phyloP scores from a whole-genome alignment of 768 basidiomycete genomes.

The Collybiopsis confluens region DNA sequence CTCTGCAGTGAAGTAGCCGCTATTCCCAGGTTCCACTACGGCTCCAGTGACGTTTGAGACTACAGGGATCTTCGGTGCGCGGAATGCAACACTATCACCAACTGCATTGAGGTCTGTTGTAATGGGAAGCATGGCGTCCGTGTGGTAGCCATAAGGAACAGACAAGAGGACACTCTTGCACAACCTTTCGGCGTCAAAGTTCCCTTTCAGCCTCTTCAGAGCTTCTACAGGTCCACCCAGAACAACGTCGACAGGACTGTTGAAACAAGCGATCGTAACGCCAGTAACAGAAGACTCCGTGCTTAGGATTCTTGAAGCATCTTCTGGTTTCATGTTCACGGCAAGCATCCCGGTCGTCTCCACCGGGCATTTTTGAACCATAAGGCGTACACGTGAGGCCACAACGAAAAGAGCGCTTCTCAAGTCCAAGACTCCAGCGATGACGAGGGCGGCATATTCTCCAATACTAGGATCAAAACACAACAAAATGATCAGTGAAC shows the following conservation, averaged over 20 bases:
- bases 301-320: constrained; percentile 30
- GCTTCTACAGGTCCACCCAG: constrained; percentile 50
- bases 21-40: constrained; percentile 50
- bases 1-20: constrained; percentile 36
- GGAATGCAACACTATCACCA: constrained; percentile 31
- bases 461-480: constrained; percentile 51
- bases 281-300: constrained; percentile 28
- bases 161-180: constrained; percentile 41
- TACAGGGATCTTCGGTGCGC: constrained; percentile 51
- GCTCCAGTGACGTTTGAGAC: constrained; percentile 58
- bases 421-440: constrained; percentile 54
- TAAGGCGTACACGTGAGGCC: constrained; percentile 53
- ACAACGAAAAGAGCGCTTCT: constrained; percentile 55
- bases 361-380: constrained; percentile 43
- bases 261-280: constrained; percentile 56
- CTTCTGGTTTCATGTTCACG: constrained; percentile 32
- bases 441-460: constrained; percentile 68
- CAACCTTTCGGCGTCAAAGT: constrained; percentile 30
- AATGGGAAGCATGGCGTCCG: constrained; percentile 56
- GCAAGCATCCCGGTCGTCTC: constrained; percentile 60
- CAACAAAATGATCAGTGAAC: constrained; percentile 2
- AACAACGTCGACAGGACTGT: constrained; percentile 53
- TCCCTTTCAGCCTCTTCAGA: constrained; percentile 35
- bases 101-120: constrained; percentile 42
- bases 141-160: constrained; percentile 66